Conservation (phyloP, 305 asterid species). For the Striga hermonthica region DNA sequence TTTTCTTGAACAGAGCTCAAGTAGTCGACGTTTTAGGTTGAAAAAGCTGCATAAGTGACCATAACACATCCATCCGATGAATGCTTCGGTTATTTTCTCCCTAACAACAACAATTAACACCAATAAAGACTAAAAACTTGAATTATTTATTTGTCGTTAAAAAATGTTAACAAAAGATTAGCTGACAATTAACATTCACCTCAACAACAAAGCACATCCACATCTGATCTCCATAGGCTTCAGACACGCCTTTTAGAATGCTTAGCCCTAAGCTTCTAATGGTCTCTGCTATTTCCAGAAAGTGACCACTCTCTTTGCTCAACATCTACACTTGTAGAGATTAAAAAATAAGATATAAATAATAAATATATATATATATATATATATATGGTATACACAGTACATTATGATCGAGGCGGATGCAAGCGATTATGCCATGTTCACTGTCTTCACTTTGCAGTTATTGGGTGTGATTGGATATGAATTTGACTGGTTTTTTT, state of each 20-base stretch:
- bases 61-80: slow-evolving; percentile 91
- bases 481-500: too few relatives aligned
- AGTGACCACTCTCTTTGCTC: slow-evolving; percentile 64
- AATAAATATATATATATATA: background rate
- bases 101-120: slow-evolving; percentile 17
- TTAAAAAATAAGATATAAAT: slow-evolving; percentile 13
- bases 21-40: slow-evolving; percentile 47
- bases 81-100: slow-evolving; percentile 63
- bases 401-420: too few relatives aligned
- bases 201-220: slow-evolving; percentile 91
- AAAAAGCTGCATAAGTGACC: slow-evolving; percentile 88
- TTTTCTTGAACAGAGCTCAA: slow-evolving; percentile 17
- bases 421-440: too few relatives aligned
- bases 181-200: slow-evolving; percentile 45
- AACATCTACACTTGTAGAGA: slow-evolving; percentile 55
- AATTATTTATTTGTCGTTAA: background rate
- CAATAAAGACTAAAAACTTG: background rate
- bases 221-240: slow-evolving; percentile 62
- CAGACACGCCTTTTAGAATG: slow-evolving; percentile 79
- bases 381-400: background rate
- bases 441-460: too few relatives aligned
- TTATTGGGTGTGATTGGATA: too few relatives aligned
- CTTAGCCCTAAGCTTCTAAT: slow-evolving; percentile 82
- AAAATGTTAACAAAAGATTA: background rate
- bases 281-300: slow-evolving; percentile 84